phyloP scores from a whole-genome alignment of 2,329 filamentous ascomycete species.

The Penicillium nordicum region DNA sequence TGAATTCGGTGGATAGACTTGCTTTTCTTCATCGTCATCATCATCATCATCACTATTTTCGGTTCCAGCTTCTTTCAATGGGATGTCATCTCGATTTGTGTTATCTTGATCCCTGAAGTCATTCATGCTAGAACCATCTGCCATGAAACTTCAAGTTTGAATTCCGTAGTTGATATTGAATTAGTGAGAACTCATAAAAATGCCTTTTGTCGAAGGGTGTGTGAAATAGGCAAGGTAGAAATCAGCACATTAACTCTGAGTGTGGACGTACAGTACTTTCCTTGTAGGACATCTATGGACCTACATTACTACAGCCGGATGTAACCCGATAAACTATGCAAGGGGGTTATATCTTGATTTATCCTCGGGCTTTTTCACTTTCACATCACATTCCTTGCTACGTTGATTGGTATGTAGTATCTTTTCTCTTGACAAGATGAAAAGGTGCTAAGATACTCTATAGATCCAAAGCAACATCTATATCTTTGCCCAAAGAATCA shows the following conservation, averaged over 20 bases:
- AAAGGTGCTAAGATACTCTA: not conserved
- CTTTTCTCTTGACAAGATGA: not conserved
- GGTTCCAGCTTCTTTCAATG: constrained; percentile 15
- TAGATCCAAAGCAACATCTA: not conserved
- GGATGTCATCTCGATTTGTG: constrained; percentile 19
- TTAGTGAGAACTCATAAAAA: not conserved
- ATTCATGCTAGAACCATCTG: constrained; percentile 6
- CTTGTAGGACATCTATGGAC: not conserved
- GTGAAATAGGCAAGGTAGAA: not conserved
- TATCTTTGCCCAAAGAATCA: not conserved
- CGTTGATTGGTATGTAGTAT: not conserved
- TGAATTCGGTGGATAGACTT: constrained; percentile 32
- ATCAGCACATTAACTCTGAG: not conserved
- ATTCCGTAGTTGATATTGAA: not conserved
- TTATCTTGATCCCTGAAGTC: constrained; percentile 9
- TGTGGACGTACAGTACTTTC: not conserved
- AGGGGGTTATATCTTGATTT: constrained; percentile 1
- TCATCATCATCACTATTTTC: constrained; percentile 12
- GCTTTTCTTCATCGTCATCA: constrained; percentile 21
- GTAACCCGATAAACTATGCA: not conserved
- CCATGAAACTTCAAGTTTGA: constrained; percentile 9
- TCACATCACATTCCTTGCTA: not conserved
- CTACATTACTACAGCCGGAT: not conserved
- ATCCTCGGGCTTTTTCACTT: not conserved
- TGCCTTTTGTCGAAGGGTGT: not conserved